Percentiles rank a stretch among this genome's conserved stretches.
These are phyloP conservation scores for Parathielavia appendiculata DNA, from an alignment of 495 filamentous ascomycete genomes.

Conservation along the genomic window DNA sequence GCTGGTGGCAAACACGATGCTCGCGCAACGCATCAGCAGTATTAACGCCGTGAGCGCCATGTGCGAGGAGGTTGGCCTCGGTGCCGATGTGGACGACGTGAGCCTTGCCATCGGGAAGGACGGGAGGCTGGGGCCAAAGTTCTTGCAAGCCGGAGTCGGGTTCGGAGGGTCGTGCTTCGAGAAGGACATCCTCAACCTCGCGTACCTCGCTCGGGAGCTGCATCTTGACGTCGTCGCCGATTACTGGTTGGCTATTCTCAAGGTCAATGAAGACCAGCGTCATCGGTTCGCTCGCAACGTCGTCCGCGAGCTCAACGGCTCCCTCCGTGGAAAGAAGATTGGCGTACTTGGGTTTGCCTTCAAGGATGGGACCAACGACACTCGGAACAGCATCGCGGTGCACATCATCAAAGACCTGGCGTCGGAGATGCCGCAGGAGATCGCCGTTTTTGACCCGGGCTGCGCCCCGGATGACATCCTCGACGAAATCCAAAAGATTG, in stretches of 20 bases:
- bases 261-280: slow-evolving; percentile 74
- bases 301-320: slow-evolving; percentile 62
- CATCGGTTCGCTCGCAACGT: slow-evolving; percentile 60
- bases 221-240: slow-evolving; percentile 66
- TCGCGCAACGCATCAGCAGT: slow-evolving; percentile 78
- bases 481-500: slow-evolving; percentile 40
- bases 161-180: slow-evolving; percentile 83
- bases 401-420: slow-evolving; percentile 61
- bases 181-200: slow-evolving; percentile 73
- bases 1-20: slow-evolving; percentile 73
- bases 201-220: slow-evolving; percentile 67
- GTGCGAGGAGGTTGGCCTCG: slow-evolving; percentile 64
- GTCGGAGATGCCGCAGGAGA: slow-evolving; percentile 55
- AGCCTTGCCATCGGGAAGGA: slow-evolving; percentile 66
- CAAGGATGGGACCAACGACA: slow-evolving; percentile 78
- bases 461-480: slow-evolving; percentile 43
- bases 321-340: slow-evolving; percentile 65
- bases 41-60: slow-evolving; percentile 77
- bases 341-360: slow-evolving; percentile 73
- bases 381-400: slow-evolving; percentile 65
- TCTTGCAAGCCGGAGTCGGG: slow-evolving; percentile 71
- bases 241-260: slow-evolving; percentile 69
- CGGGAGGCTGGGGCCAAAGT: slow-evolving; percentile 62
- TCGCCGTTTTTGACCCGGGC: slow-evolving; percentile 72
- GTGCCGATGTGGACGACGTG: slow-evolving; percentile 68